A percentile compares a stretch with the other conserved stretches of the same genome.
Evolutionary conservation across 306 rosid species (phyloP).

Genomic region (Citrullus amarus): DNA sequence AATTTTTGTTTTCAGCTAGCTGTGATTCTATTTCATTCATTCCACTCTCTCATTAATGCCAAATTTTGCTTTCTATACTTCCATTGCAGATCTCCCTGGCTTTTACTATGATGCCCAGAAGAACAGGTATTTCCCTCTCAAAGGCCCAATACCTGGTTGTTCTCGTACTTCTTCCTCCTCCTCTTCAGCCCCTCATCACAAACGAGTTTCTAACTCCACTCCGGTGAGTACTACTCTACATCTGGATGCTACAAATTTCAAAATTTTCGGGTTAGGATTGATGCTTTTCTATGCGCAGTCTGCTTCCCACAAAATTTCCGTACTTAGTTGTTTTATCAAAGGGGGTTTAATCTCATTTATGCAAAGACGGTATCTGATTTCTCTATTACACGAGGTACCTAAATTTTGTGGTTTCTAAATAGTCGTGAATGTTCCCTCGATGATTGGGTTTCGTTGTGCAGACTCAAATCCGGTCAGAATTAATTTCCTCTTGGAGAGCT

Average conservation of each 20-base stretch:
- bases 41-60: background rate
- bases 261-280: background rate
- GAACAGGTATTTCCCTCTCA: constrained; percentile 71
- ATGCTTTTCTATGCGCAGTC: background rate
- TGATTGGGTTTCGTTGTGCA: background rate
- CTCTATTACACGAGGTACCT: background rate
- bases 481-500: no score
- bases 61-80: background rate
- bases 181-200: constrained; percentile 14
- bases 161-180: constrained; percentile 28
- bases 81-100: constrained; percentile 62
- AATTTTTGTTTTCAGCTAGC: background rate
- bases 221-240: constrained; percentile 18
- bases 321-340: background rate
- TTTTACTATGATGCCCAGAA: constrained; percentile 66
- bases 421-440: background rate
- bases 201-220: constrained; percentile 15
- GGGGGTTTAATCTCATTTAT: background rate
- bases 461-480: background rate
- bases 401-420: background rate
- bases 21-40: background rate
- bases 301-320: background rate
- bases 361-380: background rate
- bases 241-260: background rate
- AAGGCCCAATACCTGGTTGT: constrained; percentile 76